These are phyloP conservation scores for Cochliopodium minus DNA, from an alignment of 208 protist species.

Conservation along the genomic window DNA sequence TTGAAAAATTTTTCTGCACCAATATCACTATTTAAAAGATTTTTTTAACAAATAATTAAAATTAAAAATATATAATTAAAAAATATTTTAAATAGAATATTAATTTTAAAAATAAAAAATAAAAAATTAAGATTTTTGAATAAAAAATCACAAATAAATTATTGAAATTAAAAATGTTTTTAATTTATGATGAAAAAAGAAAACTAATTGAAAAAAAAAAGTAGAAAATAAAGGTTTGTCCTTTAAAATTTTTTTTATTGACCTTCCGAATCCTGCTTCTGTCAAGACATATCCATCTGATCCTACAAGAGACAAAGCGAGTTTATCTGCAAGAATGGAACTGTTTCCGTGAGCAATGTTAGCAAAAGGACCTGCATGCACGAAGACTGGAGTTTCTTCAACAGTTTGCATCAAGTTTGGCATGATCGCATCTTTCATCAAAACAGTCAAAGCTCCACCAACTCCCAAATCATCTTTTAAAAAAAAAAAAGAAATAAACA, in stretches of 20 bases:
- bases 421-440: slow-evolving; percentile 84
- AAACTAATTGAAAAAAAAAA: too few relatives aligned
- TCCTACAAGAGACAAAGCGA: slow-evolving; percentile 78
- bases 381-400: slow-evolving; percentile 75
- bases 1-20: slow-evolving; percentile 93
- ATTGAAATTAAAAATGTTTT: too few relatives aligned
- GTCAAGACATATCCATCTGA: slow-evolving; percentile 83
- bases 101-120: too few relatives aligned
- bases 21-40: too few relatives aligned
- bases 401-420: slow-evolving; percentile 92
- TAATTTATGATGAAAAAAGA: too few relatives aligned
- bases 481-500: slow-evolving; percentile 10
- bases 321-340: slow-evolving; percentile 79
- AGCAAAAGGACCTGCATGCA: slow-evolving; percentile 92
- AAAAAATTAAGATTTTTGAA: too few relatives aligned
- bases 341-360: slow-evolving; percentile 97
- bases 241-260: too few relatives aligned
- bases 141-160: too few relatives aligned
- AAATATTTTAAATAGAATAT: too few relatives aligned
- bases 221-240: too few relatives aligned
- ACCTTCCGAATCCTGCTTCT: slow-evolving; percentile 79
- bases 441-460: slow-evolving; percentile 68
- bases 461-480: slow-evolving; percentile 58
- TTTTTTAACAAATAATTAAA: slow-evolving; percentile 25
- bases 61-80: slow-evolving; percentile 34